phyloP scores from a whole-genome alignment of 2,329 filamentous ascomycete genomes.

The Colletotrichum sp. region DNA sequence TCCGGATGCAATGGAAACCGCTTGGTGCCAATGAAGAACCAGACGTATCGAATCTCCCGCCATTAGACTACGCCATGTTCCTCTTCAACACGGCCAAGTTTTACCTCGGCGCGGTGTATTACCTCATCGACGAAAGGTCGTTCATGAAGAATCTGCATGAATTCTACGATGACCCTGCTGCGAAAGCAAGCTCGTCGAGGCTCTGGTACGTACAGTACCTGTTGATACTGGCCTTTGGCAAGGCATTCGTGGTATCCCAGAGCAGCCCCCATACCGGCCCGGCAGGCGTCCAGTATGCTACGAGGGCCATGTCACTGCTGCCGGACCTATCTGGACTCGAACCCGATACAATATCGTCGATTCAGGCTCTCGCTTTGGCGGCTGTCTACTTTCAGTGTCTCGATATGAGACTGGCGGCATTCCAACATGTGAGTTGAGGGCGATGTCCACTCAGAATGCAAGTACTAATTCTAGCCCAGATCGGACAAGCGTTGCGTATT shows the following conservation, averaged over 20 bases:
- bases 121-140: slow-evolving; percentile 25
- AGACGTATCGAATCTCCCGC: slow-evolving; percentile 28
- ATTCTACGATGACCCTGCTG: slow-evolving; percentile 24
- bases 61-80: slow-evolving; percentile 25
- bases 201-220: slow-evolving; percentile 36
- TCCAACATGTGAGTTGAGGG: slow-evolving; percentile 33
- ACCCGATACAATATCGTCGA: slow-evolving; percentile 30
- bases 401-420: slow-evolving; percentile 41
- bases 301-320: slow-evolving; percentile 40
- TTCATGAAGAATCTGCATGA: slow-evolving; percentile 23
- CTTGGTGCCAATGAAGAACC: slow-evolving; percentile 26
- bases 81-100: slow-evolving; percentile 28
- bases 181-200: slow-evolving; percentile 20
- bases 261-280: slow-evolving; percentile 30
- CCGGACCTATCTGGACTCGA: slow-evolving; percentile 37
- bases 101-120: slow-evolving; percentile 25
- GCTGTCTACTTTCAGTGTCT: slow-evolving; percentile 44
- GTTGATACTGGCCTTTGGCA: slow-evolving; percentile 34
- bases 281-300: slow-evolving; percentile 40
- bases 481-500: slow-evolving; percentile 35
- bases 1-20: slow-evolving; percentile 30
- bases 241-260: slow-evolving; percentile 29
- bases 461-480: slow-evolving; percentile 19
- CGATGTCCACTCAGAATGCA: neutral
- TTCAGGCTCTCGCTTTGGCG: slow-evolving; percentile 36